Conservation (phyloP, 441 rosid genomes). For the Croton laevigatus region DNA sequence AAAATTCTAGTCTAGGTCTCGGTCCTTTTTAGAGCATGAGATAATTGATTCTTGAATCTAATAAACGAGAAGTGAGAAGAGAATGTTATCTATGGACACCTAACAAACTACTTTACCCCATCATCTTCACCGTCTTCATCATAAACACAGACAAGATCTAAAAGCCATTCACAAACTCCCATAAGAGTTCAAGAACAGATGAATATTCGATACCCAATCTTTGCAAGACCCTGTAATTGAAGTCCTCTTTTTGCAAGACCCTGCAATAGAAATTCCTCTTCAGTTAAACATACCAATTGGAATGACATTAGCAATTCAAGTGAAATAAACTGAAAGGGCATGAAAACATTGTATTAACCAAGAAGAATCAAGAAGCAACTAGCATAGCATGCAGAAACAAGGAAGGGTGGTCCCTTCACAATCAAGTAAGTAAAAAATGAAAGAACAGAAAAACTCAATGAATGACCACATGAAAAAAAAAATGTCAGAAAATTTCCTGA, state of each 20-base stretch:
- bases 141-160: conserved; percentile 32
- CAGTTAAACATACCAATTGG: conserved; percentile 25
- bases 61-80: conserved; percentile 15
- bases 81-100: conserved; percentile 19
- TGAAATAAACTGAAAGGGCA: conserved; percentile 9
- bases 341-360: background rate
- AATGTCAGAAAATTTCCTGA: background rate
- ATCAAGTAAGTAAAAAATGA: background rate
- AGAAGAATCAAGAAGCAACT: conserved; percentile 3
- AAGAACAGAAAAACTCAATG: background rate
- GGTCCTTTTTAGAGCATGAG: conserved; percentile 27
- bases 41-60: conserved; percentile 5
- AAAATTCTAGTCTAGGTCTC: background rate
- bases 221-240: conserved; percentile 31
- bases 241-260: conserved; percentile 19
- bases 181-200: conserved; percentile 19
- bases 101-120: conserved; percentile 29
- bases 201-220: conserved; percentile 15
- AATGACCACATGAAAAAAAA: background rate
- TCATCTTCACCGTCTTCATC: conserved; percentile 28
- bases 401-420: conserved; percentile 1
- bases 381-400: background rate
- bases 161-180: conserved; percentile 37
- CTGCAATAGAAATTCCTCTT: conserved; percentile 30
- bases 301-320: conserved; percentile 7